Evolutionary conservation across 1,284 basidiomycete species (phyloP).

Genomic region (Neonothopanus nambi): DNA sequence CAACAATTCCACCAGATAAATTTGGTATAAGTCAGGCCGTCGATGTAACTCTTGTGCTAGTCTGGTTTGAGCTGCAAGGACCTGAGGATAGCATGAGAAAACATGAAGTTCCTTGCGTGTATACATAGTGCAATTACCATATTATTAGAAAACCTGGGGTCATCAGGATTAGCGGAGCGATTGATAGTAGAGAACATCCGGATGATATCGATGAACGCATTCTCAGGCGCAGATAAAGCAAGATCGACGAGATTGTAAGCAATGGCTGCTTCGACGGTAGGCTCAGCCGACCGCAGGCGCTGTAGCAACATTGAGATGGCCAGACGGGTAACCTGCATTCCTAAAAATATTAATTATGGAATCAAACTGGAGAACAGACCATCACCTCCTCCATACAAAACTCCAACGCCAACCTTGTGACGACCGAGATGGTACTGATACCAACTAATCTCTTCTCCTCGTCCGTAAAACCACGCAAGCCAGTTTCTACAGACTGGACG

Average conservation of each 20-base stretch:
- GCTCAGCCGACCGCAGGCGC: slow-evolving; percentile 81
- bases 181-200: slow-evolving; percentile 86
- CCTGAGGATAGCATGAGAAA: slow-evolving; percentile 41
- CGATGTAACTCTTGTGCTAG: slow-evolving; percentile 76
- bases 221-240: slow-evolving; percentile 76
- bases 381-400: slow-evolving; percentile 78
- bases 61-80: slow-evolving; percentile 86
- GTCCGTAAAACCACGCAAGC: slow-evolving; percentile 70
- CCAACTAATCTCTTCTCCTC: slow-evolving; percentile 85
- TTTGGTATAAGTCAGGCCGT: slow-evolving; percentile 74
- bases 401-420: slow-evolving; percentile 81
- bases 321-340: slow-evolving; percentile 70
- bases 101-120: slow-evolving; percentile 10
- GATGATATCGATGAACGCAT: slow-evolving; percentile 84
- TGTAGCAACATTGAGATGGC: slow-evolving; percentile 94
- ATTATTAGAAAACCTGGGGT: slow-evolving; percentile 83
- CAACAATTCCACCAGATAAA: slow-evolving; percentile 85
- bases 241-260: slow-evolving; percentile 91
- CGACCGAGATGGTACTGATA: slow-evolving; percentile 89
- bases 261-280: slow-evolving; percentile 87
- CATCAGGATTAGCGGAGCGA: slow-evolving; percentile 80
- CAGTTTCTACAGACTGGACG: slow-evolving; percentile 57
- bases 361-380: slow-evolving; percentile 4
- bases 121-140: slow-evolving; percentile 53
- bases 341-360: background rate